Evolutionary conservation across 306 rosid genomes (phyloP).

Genomic region (Pachyrhizus erosus): DNA sequence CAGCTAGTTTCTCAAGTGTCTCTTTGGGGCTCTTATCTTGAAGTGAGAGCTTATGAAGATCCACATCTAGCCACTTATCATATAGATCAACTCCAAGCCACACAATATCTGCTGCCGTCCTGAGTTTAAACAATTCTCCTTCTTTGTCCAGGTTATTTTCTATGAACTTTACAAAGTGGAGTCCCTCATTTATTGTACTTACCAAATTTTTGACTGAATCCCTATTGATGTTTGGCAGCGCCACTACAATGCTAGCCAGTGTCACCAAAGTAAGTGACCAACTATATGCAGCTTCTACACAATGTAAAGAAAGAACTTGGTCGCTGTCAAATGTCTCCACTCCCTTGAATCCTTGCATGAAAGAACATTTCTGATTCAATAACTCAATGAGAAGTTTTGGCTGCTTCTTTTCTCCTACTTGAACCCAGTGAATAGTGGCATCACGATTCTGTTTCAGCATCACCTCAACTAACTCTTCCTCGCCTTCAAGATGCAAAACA

Average conservation of each 20-base stretch:
- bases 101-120: constrained; percentile 63
- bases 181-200: constrained; percentile 61
- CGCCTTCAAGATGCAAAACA: constrained; percentile 89
- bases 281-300: constrained; percentile 61
- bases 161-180: constrained; percentile 54
- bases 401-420: constrained; percentile 59
- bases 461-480: constrained; percentile 67
- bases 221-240: constrained; percentile 61
- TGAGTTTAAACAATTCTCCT: constrained; percentile 52
- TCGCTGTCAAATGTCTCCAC: constrained; percentile 63
- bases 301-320: constrained; percentile 59
- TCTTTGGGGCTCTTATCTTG: constrained; percentile 53
- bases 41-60: constrained; percentile 64
- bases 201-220: constrained; percentile 50
- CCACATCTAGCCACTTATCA: constrained; percentile 71
- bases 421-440: constrained; percentile 74
- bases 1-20: constrained; percentile 59
- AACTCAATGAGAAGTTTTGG: constrained; percentile 63
- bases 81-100: constrained; percentile 82
- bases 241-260: constrained; percentile 67
- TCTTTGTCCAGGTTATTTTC: constrained; percentile 61
- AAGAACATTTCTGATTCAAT: constrained; percentile 64
- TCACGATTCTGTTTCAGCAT: constrained; percentile 67
- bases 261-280: constrained; percentile 92
- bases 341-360: constrained; percentile 65